phyloP scores from a whole-genome alignment of 176 grass and related monocot species.

The Canna indica region DNA sequence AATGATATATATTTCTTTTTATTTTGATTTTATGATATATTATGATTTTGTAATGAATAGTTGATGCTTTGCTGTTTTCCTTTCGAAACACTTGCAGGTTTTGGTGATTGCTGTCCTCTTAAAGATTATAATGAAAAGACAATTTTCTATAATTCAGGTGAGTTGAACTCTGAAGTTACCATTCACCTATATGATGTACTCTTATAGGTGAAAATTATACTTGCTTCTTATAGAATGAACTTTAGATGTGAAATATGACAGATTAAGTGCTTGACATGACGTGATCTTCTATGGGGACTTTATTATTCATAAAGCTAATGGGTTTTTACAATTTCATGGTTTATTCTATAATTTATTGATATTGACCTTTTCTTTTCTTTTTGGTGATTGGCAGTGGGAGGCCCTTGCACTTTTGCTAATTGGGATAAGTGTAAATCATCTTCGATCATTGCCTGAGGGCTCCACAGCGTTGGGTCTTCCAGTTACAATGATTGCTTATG shows the following conservation, averaged over 20 bases:
- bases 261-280: not conserved
- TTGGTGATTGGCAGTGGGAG: slow-evolving; percentile 66
- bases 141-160: slow-evolving; percentile 89
- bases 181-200: not conserved
- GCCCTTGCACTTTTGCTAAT: slow-evolving; percentile 94
- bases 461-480: slow-evolving; percentile 55
- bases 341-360: not conserved
- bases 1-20: not conserved
- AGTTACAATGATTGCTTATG: slow-evolving; percentile 65
- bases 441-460: slow-evolving; percentile 57
- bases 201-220: slow-evolving; percentile 5
- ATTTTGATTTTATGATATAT: slow-evolving; percentile 17
- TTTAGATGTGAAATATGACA: not conserved
- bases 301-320: not conserved
- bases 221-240: not conserved
- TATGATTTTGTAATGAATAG: not conserved
- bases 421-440: slow-evolving; percentile 96
- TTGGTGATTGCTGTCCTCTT: slow-evolving; percentile 92
- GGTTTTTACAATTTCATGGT: not conserved
- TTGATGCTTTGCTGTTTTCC: not conserved
- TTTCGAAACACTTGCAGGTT: slow-evolving; percentile 33
- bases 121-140: slow-evolving; percentile 86
- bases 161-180: slow-evolving; percentile 4
- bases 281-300: not conserved
- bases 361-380: not conserved